phyloP scores from a whole-genome alignment of 2,329 filamentous ascomycete genomes.

The Fusarium sp. region DNA sequence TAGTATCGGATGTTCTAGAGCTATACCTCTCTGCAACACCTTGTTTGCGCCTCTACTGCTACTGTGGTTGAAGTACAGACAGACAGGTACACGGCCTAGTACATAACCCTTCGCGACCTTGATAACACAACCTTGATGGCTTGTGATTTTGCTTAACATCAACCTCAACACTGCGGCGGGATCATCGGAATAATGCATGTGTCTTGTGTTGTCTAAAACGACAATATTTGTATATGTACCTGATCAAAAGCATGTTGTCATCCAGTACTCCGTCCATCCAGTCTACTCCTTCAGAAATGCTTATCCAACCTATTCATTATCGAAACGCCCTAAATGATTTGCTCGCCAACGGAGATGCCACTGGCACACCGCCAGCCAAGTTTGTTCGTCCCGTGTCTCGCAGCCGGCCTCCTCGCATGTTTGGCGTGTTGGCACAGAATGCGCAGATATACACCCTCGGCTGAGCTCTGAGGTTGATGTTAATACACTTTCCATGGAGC shows the following conservation, averaged over 20 bases:
- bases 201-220: slow-evolving; percentile 6
- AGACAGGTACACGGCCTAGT: neutral
- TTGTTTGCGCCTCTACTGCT: neutral
- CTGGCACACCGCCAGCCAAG: slow-evolving; percentile 41
- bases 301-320: slow-evolving; percentile 45
- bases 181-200: slow-evolving; percentile 1
- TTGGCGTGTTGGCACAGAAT: slow-evolving; percentile 71
- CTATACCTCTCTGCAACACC: neutral
- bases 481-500: slow-evolving; percentile 73
- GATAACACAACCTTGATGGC: neutral
- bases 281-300: slow-evolving; percentile 38
- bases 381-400: slow-evolving; percentile 57
- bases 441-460: slow-evolving; percentile 73
- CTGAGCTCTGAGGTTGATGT: slow-evolving; percentile 67
- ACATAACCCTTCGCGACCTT: neutral
- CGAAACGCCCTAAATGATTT: slow-evolving; percentile 59
- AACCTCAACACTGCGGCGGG: neutral
- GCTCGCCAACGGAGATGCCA: slow-evolving; percentile 56
- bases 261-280: slow-evolving; percentile 34
- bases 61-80: neutral
- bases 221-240: slow-evolving; percentile 30
- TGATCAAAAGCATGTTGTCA: slow-evolving; percentile 28
- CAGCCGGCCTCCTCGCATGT: slow-evolving; percentile 61
- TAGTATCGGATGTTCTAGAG: slow-evolving; percentile 16
- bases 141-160: neutral